Conservation (phyloP, 1,284 basidiomycete species). For the Ganoderma leucocontextum region DNA sequence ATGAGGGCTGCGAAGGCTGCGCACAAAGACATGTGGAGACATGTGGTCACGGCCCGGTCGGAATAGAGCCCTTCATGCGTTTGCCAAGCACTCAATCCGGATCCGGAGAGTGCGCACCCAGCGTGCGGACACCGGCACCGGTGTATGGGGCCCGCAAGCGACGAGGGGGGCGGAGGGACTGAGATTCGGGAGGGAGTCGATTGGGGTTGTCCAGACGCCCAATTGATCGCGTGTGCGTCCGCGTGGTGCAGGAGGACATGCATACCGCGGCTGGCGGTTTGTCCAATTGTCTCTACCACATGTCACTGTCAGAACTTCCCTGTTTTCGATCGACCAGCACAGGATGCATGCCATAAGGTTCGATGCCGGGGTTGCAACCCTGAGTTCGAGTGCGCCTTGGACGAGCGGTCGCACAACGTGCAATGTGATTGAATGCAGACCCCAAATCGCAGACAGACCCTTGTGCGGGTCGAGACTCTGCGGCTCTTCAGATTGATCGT, state of each 20-base stretch:
- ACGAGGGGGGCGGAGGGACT: background rate
- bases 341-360: background rate
- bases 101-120: background rate
- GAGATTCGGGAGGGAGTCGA: background rate
- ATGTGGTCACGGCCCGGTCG: background rate
- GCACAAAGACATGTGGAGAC: background rate
- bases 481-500: background rate
- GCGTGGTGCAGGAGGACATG: background rate
- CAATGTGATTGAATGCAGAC: background rate
- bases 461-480: background rate
- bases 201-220: background rate
- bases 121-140: background rate
- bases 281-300: conserved; percentile 1
- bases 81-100: background rate
- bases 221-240: background rate
- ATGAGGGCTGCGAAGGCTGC: background rate
- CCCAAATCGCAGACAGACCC: conserved; percentile 9
- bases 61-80: conserved; percentile 1
- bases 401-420: background rate
- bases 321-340: background rate
- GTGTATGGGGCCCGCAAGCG: background rate
- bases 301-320: background rate
- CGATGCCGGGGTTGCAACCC: background rate
- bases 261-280: background rate
- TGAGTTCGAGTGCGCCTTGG: background rate